Conservation (phyloP, 2,329 filamentous ascomycete species). For the Scleromitrula shiraiana region DNA sequence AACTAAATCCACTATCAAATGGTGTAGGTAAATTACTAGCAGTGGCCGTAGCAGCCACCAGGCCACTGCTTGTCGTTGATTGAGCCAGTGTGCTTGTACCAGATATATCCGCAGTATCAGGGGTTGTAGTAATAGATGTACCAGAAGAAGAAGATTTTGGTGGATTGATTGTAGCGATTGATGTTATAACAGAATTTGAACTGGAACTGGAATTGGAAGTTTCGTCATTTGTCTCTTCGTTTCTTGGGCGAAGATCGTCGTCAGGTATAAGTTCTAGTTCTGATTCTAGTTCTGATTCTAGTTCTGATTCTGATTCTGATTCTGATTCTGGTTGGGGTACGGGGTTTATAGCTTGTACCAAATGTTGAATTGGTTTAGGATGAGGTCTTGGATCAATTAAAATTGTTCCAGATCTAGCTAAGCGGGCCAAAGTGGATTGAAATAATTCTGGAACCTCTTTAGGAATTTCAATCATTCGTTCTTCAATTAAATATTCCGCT, state of each 20-base stretch:
- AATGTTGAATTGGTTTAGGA: constrained; percentile 11
- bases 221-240: neutral
- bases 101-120: constrained; percentile 8
- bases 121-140: neutral
- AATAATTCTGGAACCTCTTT: constrained; percentile 13
- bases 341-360: constrained; percentile 1
- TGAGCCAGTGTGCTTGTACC: constrained; percentile 8
- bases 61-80: constrained; percentile 14
- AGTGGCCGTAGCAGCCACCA: constrained; percentile 14
- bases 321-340: neutral
- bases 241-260: neutral
- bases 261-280: neutral
- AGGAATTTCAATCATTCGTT: constrained; percentile 22
- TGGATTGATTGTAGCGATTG: constrained; percentile 3
- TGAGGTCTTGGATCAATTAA: constrained; percentile 25
- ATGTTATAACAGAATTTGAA: constrained; percentile 6
- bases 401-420: constrained; percentile 25
- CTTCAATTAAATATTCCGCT: constrained; percentile 16
- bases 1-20: constrained; percentile 57
- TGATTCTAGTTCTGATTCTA: neutral
- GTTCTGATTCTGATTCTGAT: neutral
- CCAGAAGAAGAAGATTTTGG: neutral
- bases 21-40: constrained; percentile 48
- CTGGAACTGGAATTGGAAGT: neutral
- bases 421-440: constrained; percentile 21